Evolutionary conservation across 106 monocot species (phyloP), one percentile per base, ranked within the genome.

Genomic region (Acorus calamus): DNA sequence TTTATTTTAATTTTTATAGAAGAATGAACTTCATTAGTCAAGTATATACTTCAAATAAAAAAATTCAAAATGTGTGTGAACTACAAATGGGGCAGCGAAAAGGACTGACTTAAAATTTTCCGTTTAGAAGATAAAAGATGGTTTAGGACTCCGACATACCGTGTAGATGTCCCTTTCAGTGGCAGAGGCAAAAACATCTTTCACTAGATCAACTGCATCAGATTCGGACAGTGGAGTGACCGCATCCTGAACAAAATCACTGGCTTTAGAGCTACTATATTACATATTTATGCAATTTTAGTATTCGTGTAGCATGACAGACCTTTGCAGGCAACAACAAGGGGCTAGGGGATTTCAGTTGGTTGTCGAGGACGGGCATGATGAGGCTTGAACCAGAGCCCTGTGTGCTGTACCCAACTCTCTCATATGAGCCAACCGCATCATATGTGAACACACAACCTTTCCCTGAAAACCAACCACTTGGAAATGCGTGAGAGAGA

Each of bases 341-440:
- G 62, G 96, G 96, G 51, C 96, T 98, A 7, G 91, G 96, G 50
- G 96, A 85, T 73, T 91, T 98, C 14, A 98, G 72, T 66, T 98
- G 91, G 68, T 98, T 98, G 71, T 98, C 96, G 75, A 98, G 71
- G 69, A 98, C 91, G 45, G 96, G 96, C 66, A 88, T 98, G 57
- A 98, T 90, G 7, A 98, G 77, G 44, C 78, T 66, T 12, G 87
- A 78, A 11, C 96, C 96, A 28, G 82, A 76, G 41, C 91, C 96
- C 70, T 98, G 96, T 4, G 91, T 63, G 57, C 87, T 87, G 66
- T 88, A 98, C 3, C 91, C 96, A 41, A 91, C 84, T 51, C 96
- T 82, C 73, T 98, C 96, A 75, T 91, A 92, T 8, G 96, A 98
- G 11, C 96, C 96, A 73, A 98, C 96, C 11, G 96, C 91, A 73